Percentiles rank a stretch among this genome's conserved stretches.
Evolutionary conservation across 1,139 yeast species (phyloP).

Genomic region (Debaryomyces psychrophilus): DNA sequence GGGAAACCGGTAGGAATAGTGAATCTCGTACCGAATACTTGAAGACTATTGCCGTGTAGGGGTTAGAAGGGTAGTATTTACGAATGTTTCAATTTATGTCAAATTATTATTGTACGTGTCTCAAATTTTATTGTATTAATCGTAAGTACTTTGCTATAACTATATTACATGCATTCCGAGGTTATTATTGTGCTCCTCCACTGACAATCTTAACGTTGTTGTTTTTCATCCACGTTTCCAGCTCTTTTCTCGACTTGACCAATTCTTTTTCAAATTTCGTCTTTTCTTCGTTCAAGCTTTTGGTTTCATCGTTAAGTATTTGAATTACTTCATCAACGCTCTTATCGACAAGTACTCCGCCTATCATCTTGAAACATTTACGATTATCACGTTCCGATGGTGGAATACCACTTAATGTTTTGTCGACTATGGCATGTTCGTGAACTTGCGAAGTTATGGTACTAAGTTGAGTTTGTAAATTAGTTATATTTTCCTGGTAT

Average conservation of each 20-base stretch:
- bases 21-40: conserved; percentile 39
- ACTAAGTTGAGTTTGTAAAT: conserved; percentile 57
- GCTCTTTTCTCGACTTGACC: conserved; percentile 51
- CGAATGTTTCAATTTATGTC: neutral
- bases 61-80: neutral
- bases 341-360: conserved; percentile 88
- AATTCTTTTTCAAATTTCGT: conserved; percentile 50
- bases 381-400: conserved; percentile 55
- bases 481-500: conserved; percentile 62
- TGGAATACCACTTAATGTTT: conserved; percentile 31
- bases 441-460: conserved; percentile 49
- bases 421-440: conserved; percentile 46
- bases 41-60: conserved; percentile 30
- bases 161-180: conserved; percentile 9
- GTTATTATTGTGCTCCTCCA: conserved; percentile 20
- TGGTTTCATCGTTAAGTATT: conserved; percentile 62
- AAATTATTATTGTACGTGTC: neutral
- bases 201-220: conserved; percentile 68
- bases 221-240: conserved; percentile 68
- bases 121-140: conserved; percentile 2
- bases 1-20: conserved; percentile 41
- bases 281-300: conserved; percentile 47
- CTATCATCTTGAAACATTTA: conserved; percentile 90
- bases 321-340: conserved; percentile 76
- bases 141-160: conserved; percentile 4